These are phyloP conservation scores for Dalbergia cochinchinensis DNA, from an alignment of 306 rosid species.

Conservation along the genomic window DNA sequence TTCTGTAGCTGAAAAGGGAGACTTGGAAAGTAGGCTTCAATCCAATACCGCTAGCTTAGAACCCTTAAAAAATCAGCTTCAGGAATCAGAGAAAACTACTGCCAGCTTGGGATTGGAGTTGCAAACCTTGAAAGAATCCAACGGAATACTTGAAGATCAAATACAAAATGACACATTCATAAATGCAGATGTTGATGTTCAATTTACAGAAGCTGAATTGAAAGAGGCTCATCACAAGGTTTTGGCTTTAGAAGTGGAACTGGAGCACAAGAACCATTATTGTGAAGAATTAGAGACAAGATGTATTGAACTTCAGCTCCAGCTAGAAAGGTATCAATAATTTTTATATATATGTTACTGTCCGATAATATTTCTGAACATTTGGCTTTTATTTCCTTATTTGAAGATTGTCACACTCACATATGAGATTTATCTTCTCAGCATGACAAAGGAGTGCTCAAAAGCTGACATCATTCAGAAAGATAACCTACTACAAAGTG, in stretches of 20 bases:
- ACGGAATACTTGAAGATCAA: slow-evolving; percentile 56
- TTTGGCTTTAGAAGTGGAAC: slow-evolving; percentile 72
- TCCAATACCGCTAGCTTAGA: slow-evolving; percentile 52
- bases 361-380: slow-evolving; percentile 22
- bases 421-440: slow-evolving; percentile 44
- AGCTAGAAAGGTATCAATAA: slow-evolving; percentile 71
- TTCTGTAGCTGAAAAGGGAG: slow-evolving; percentile 56
- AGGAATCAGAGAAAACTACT: slow-evolving; percentile 64
- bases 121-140: slow-evolving; percentile 56
- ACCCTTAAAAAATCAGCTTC: slow-evolving; percentile 54
- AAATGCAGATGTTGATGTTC: slow-evolving; percentile 59
- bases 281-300: slow-evolving; percentile 83
- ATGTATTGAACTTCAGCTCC: slow-evolving; percentile 83
- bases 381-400: slow-evolving; percentile 35
- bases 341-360: slow-evolving; percentile 33
- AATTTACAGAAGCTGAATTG: slow-evolving; percentile 61
- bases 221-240: slow-evolving; percentile 64
- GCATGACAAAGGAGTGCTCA: slow-evolving; percentile 59
- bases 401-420: slow-evolving; percentile 40
- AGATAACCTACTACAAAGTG: slow-evolving; percentile 69
- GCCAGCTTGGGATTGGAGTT: slow-evolving; percentile 65
- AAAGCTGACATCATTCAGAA: slow-evolving; percentile 48
- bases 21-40: slow-evolving; percentile 57
- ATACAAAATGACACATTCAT: slow-evolving; percentile 48
- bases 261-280: slow-evolving; percentile 60